Evolutionary conservation across 2,329 filamentous ascomycete species (phyloP), one percentile per base, ranked within the genome.

Genomic region (Elsinoe necatrix): DNA sequence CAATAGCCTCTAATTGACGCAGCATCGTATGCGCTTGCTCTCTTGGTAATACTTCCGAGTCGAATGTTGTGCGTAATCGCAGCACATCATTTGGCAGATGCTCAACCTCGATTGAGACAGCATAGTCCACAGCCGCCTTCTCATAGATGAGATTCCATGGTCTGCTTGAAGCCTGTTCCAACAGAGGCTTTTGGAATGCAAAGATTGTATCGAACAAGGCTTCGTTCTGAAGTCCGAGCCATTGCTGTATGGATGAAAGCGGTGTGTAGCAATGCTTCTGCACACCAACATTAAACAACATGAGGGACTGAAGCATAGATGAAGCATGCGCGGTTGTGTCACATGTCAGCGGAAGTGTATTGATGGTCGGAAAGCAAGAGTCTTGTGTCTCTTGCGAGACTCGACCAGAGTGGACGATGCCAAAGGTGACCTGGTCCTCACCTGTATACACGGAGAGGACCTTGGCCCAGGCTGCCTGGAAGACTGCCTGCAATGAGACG

Each of bases 151-250:
- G 61, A 5, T 73, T 73, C 85, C 87, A 95, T 0, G 76, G 71
- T 2, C 66, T 42, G 14, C 62, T 54, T 1, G 57, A 62, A 59
- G 48, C 34, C 58, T 56, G 34, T 16, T 14, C 56, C 55, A 61
- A 16, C 54, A 71, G 62, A 58, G 75, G 65, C 61, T 87, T 88
- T 65, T 95, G 91, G 65, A 90, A 92, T 0, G 89, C 86, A 58
- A 96, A 82, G 1, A 96, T 75, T 0, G 89, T 92, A 65, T 96
- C 90, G 63, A 96, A 95, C 0, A 93, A 75, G 0, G 79, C 73
- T 5, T 80, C 77, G 21, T 85, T 81, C 0, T 84, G 74, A 58
- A 81, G 77, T 0, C 83, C 84, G 16, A 88, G 76, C 78, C 84
- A 85, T 51, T 79, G 82, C 63, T 95, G 88, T 8, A 95, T 84